These are phyloP conservation scores for Leptosphaerulina australis DNA, from an alignment of 2,329 filamentous ascomycete species.

Conservation along the genomic window DNA sequence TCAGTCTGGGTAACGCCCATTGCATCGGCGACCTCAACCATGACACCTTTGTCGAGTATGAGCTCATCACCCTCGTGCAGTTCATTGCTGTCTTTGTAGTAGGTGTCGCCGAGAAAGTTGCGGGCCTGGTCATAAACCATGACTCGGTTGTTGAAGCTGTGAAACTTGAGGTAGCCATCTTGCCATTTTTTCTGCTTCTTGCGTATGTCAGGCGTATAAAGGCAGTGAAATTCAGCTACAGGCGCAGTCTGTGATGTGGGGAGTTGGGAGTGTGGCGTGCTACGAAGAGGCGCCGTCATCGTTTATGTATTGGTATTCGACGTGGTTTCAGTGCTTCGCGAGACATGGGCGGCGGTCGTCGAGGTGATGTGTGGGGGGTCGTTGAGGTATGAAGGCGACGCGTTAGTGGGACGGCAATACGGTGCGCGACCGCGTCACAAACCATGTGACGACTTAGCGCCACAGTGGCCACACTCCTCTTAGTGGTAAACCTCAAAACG, in stretches of 20 bases:
- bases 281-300: conserved; percentile 38
- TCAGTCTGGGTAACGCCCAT: conserved; percentile 78
- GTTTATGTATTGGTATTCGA: neutral
- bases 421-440: conserved; percentile 8
- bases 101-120: conserved; percentile 82
- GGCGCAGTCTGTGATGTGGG: conserved; percentile 68
- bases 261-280: conserved; percentile 41
- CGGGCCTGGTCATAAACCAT: conserved; percentile 88
- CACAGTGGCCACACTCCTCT: neutral
- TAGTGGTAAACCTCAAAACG: neutral
- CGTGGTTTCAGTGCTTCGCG: neutral
- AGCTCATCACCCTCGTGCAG: conserved; percentile 83
- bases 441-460: neutral
- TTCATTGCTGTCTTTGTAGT: conserved; percentile 73
- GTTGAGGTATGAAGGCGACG: neutral
- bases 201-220: conserved; percentile 84
- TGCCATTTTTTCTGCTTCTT: conserved; percentile 94
- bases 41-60: conserved; percentile 73
- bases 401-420: neutral
- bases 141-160: conserved; percentile 86
- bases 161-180: conserved; percentile 85
- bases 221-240: conserved; percentile 81
- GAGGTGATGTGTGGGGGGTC: neutral
- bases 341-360: conserved; percentile 9
- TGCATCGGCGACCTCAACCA: conserved; percentile 81